phyloP scores from a whole-genome alignment of 2,329 filamentous ascomycete genomes.

The Teratosphaeria viscida region DNA sequence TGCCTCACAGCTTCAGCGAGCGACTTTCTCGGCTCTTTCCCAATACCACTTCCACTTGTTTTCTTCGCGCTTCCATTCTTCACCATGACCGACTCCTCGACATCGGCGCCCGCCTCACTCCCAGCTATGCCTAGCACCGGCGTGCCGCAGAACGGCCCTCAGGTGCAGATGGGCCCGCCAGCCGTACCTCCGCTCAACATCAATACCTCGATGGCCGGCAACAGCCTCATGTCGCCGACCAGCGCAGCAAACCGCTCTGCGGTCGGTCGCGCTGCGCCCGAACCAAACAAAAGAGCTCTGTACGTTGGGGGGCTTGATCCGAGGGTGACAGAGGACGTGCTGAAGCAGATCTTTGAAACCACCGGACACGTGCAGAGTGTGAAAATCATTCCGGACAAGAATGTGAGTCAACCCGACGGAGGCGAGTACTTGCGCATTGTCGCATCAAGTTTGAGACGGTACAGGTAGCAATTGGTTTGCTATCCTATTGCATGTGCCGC shows the following conservation, averaged over 20 bases:
- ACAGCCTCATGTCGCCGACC: conserved; percentile 70
- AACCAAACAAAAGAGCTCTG: conserved; percentile 95
- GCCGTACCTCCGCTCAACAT: conserved; percentile 69
- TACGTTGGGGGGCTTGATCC: conserved; percentile 94
- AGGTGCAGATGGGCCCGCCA: conserved; percentile 57
- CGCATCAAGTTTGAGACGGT: neutral
- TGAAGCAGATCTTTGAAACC: conserved; percentile 97
- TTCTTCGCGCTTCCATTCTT: conserved; percentile 26
- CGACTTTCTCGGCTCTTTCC: conserved; percentile 5
- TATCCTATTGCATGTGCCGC: neutral
- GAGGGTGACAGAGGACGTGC: conserved; percentile 87
- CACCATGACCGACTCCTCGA: conserved; percentile 65
- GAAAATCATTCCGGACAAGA: conserved; percentile 99
- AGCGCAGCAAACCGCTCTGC: conserved; percentile 39
- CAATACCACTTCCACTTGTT: conserved; percentile 15
- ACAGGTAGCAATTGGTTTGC: neutral
- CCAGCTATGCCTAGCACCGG: conserved; percentile 58
- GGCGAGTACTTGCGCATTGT: neutral
- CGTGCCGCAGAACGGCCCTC: conserved; percentile 63
- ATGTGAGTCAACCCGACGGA: conserved; percentile 52
- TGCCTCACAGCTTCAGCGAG: neutral
- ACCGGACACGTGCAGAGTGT: conserved; percentile 97
- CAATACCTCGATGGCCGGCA: conserved; percentile 40
- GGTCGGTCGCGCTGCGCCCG: conserved; percentile 80
- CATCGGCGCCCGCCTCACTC: conserved; percentile 54